Base-by-base conservation (phyloP, 441 rosid genomes). In the Breynia disticha region DNA sequence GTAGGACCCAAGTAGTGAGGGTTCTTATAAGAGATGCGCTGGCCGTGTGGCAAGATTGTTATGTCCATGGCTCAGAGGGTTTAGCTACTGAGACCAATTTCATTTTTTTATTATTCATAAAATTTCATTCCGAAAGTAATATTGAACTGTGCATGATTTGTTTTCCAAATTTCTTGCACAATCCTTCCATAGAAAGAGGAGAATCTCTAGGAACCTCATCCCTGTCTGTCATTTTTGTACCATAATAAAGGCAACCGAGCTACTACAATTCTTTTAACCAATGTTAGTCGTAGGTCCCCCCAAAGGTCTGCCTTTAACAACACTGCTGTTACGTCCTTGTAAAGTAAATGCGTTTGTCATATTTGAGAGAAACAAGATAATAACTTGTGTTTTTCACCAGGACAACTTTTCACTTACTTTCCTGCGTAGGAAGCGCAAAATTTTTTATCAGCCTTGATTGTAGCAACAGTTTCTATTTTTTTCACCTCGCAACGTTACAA, bases 221-320 rank as follows among this genome's bases (percentile, higher is more conserved):
- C 61, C 16, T 57, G 56, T 63, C 57, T 50, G 67, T 63, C 56
- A 15, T 63, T n/a, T 56, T 16, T 63, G 28, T 6, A 24, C 46
- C 16, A 21, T n/a, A n/a, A n/a, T 12, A 18, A 2, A 11, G 15
- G 22, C 16, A n/a, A 4, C 21, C 6, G 10, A 41, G 37, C 20
- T 13, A 19, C 24, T 17, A 41, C 6, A 2, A 15, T 16, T 16
- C 55, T 15, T 16, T 11, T n/a, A 4, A 12, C 21, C 18, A 18
- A 4, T 32, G 18, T 52, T 14, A n/a, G 20, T 41, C 13, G 13
- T 7, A 41, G 9, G 44, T 14, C 2, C 15, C 15, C 44, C 15
- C 44, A 41, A n/a, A n/a, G 44, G 15, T 41, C 3, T 41, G 44
- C 44, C 44, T 41, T 41, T 15, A 15, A 41, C 44, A 41, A 41